Evolutionary conservation across 2,329 filamentous ascomycete genomes (phyloP).

Genomic region (Trichoderma sp.): DNA sequence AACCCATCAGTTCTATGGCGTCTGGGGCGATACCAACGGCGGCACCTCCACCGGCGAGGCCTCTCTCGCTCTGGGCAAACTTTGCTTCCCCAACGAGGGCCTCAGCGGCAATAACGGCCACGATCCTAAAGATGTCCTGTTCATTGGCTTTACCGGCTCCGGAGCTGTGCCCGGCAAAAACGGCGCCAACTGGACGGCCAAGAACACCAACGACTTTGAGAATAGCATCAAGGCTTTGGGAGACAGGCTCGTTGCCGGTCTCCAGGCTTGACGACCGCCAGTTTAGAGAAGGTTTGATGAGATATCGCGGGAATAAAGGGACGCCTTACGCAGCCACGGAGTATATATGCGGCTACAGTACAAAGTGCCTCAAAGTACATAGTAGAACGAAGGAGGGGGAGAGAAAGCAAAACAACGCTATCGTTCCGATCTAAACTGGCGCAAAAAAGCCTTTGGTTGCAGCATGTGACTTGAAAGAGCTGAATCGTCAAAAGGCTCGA

Average conservation of each 20-base stretch:
- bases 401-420: neutral
- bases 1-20: conserved; percentile 45
- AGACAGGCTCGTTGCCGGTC: conserved; percentile 46
- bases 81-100: conserved; percentile 51
- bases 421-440: neutral
- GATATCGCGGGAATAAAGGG: neutral
- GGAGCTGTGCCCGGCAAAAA: conserved; percentile 54
- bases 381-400: too few species aligned
- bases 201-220: conserved; percentile 50
- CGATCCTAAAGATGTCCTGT: conserved; percentile 56
- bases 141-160: conserved; percentile 56
- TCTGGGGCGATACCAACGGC: conserved; percentile 61
- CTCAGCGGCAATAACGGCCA: conserved; percentile 58
- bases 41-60: conserved; percentile 52
- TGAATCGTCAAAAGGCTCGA: neutral
- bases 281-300: neutral
- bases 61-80: conserved; percentile 53
- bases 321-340: neutral
- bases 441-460: neutral
- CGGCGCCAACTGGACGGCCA: conserved; percentile 55
- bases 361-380: neutral
- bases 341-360: neutral
- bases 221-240: conserved; percentile 51
- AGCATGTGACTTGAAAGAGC: neutral
- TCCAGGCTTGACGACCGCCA: neutral